Conservation (phyloP, 192 early-diverging fungal genomes). For the Rhizophagus sp. region DNA sequence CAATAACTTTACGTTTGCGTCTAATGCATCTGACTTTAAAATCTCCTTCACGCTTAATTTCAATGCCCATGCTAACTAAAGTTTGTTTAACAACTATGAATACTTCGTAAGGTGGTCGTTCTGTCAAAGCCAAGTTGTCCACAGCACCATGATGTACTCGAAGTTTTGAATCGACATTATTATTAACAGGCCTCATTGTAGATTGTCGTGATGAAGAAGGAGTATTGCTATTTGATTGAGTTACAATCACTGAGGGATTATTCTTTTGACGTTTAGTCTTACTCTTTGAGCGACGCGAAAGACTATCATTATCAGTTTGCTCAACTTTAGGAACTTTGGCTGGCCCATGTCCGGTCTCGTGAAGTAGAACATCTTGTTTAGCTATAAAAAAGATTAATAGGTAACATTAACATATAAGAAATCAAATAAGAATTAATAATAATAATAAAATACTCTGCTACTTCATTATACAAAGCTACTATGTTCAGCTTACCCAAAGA, state of each 20-base stretch:
- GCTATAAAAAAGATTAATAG: conserved; percentile 2
- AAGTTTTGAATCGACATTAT: conserved; percentile 56
- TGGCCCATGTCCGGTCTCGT: not conserved
- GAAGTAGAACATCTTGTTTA: conserved; percentile 17
- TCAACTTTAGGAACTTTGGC: not conserved
- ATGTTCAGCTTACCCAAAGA: conserved; percentile 43
- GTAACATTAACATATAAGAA: not conserved
- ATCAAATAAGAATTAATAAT: no score
- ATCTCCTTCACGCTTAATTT: conserved; percentile 54
- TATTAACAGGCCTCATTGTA: conserved; percentile 11
- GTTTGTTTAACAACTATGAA: conserved; percentile 66
- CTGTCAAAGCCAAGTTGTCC: conserved; percentile 67
- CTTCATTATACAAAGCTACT: not conserved
- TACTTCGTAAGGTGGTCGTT: conserved; percentile 63
- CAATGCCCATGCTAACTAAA: conserved; percentile 52
- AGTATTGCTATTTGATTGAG: conserved; percentile 20
- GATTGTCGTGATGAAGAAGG: conserved; percentile 32
- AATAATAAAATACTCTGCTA: no score
- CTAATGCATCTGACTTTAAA: conserved; percentile 60
- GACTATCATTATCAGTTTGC: not conserved
- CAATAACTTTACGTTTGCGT: conserved; percentile 42
- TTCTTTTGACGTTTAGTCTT: conserved; percentile 12
- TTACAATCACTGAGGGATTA: conserved; percentile 12
- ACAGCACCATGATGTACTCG: conserved; percentile 75
- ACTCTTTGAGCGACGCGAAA: not conserved